Percentiles rank a stretch among this genome's conserved stretches.
phyloP scores from a whole-genome alignment of 2,329 filamentous ascomycete genomes.

The Fusarium lateritium region DNA sequence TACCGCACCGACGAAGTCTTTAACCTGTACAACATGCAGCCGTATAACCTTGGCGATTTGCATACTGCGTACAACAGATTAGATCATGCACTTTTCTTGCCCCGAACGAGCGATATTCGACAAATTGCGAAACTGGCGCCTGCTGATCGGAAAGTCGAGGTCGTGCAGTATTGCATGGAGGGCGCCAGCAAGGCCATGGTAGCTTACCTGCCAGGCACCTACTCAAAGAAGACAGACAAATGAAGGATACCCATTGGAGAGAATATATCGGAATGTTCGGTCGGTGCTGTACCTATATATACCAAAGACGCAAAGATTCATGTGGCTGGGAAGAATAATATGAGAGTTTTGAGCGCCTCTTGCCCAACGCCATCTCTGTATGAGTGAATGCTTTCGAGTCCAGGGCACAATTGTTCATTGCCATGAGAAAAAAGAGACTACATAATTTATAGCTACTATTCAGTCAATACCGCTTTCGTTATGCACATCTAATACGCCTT shows the following conservation, averaged over 20 bases:
- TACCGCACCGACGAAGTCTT: constrained; percentile 78
- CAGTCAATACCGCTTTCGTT: not conserved
- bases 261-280: not conserved
- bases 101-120: constrained; percentile 85
- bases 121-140: constrained; percentile 77
- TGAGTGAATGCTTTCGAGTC: not conserved
- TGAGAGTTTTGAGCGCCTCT: not conserved
- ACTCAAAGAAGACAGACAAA: constrained; percentile 6
- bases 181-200: constrained; percentile 88
- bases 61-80: constrained; percentile 72
- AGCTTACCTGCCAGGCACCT: constrained; percentile 68
- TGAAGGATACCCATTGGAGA: constrained; percentile 14
- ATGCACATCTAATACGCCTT: not conserved
- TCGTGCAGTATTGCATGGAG: constrained; percentile 92
- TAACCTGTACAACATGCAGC: constrained; percentile 87
- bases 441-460: too few species aligned
- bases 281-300: not conserved
- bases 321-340: not conserved
- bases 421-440: too few species aligned
- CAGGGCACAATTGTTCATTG: not conserved
- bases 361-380: too few species aligned
- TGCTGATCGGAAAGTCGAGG: constrained; percentile 71
- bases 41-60: constrained; percentile 79
- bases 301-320: not conserved
- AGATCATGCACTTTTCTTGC: constrained; percentile 83